Evolutionary conservation across 2,329 filamentous ascomycete species (phyloP).

Genomic region (Aspergillus tubingensis): DNA sequence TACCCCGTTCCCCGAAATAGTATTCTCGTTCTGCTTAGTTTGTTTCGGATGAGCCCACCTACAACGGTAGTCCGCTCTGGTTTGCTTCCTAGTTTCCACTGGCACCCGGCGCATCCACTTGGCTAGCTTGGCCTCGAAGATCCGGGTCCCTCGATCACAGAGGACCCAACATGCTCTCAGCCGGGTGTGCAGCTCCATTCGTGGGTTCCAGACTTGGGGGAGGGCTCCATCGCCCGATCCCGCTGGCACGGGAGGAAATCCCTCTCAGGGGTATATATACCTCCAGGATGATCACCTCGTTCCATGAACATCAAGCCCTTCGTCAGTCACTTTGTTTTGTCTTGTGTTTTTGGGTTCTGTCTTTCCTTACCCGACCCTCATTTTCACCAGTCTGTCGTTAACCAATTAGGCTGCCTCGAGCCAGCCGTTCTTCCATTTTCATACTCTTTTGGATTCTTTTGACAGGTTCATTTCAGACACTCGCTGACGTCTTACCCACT

Average conservation of each 20-base stretch:
- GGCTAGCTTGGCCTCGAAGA: conserved; percentile 24
- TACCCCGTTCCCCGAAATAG: conserved; percentile 29
- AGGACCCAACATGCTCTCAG: conserved; percentile 14
- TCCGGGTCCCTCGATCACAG: conserved; percentile 23
- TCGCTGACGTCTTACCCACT: conserved; percentile 14
- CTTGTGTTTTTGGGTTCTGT: conserved; percentile 19
- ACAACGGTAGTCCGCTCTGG: conserved; percentile 17
- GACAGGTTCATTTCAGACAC: conserved; percentile 12
- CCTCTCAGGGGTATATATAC: conserved; percentile 40
- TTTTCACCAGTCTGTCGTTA: conserved; percentile 39
- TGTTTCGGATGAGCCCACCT: conserved; percentile 26
- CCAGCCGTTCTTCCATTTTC: conserved; percentile 21
- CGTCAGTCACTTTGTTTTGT: conserved; percentile 27
- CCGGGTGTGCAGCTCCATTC: conserved; percentile 15
- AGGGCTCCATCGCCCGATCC: conserved; percentile 15
- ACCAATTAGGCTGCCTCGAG: conserved; percentile 25
- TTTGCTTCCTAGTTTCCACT: conserved; percentile 18
- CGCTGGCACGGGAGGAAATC: conserved; percentile 15
- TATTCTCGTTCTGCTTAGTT: conserved; percentile 19
- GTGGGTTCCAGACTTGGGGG: conserved; percentile 19
- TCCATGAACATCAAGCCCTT: conserved; percentile 19
- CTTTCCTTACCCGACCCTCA: conserved; percentile 23
- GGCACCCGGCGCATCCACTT: conserved; percentile 23
- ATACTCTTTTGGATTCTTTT: conserved; percentile 16
- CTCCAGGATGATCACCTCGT: conserved; percentile 27